phyloP scores from a whole-genome alignment of 2,329 filamentous ascomycete species.

The Coniella vitis region DNA sequence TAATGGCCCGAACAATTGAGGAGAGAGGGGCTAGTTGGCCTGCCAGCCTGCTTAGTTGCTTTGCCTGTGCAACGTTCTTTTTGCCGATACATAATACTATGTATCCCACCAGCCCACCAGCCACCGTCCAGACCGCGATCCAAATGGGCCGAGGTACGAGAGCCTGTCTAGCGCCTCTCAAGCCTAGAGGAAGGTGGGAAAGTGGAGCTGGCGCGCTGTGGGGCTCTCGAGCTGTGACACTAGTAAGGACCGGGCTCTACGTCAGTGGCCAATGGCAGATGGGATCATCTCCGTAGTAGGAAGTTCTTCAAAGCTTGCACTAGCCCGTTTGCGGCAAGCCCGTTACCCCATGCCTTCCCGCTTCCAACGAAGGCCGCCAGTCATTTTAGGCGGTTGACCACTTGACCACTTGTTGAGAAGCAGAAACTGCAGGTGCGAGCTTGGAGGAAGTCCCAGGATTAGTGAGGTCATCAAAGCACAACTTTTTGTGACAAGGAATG shows the following conservation, averaged over 20 bases:
- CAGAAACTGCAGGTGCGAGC: neutral
- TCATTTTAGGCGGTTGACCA: too few relatives aligned
- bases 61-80: too few relatives aligned
- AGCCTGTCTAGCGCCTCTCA: too few relatives aligned
- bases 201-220: neutral
- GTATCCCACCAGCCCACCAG: too few relatives aligned
- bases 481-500: too few relatives aligned
- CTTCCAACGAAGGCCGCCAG: neutral
- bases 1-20: too few relatives aligned
- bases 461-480: constrained; percentile 1
- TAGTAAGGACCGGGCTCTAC: constrained; percentile 1
- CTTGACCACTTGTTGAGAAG: neutral
- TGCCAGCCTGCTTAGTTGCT: too few relatives aligned
- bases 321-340: neutral
- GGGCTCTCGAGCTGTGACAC: neutral
- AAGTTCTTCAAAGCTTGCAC: constrained; percentile 1
- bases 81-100: too few relatives aligned
- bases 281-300: constrained; percentile 3
- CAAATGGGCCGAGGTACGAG: too few relatives aligned
- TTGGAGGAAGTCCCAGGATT: neutral
- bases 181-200: too few relatives aligned
- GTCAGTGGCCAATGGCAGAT: neutral
- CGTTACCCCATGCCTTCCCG: neutral
- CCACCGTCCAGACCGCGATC: too few relatives aligned
- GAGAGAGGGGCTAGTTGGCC: too few relatives aligned